phyloP scores from a whole-genome alignment of 140 eudicot species.

The Ambrosia hybrid region DNA sequence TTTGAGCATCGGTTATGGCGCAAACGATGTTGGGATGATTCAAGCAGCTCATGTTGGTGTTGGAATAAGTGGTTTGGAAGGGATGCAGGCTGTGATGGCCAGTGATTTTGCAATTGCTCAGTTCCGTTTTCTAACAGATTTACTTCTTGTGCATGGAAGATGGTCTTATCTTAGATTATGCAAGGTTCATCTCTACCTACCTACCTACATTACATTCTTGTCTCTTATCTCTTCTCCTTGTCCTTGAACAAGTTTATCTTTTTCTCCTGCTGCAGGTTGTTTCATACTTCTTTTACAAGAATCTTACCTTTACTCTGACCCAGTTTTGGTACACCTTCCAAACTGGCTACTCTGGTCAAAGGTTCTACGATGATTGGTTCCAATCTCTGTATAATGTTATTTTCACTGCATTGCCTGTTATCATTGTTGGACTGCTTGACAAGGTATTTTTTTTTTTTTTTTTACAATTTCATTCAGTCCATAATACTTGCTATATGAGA shows the following conservation, averaged over 20 bases:
- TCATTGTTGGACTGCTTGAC: constrained; percentile 85
- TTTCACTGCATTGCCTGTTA: constrained; percentile 92
- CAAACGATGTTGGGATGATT: constrained; percentile 98
- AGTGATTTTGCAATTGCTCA: constrained; percentile 99
- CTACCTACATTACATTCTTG: too few species aligned
- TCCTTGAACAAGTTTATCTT: too few species aligned
- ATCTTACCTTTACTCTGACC: constrained; percentile 86
- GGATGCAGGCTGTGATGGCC: constrained; percentile 99
- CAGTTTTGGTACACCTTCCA: constrained; percentile 96
- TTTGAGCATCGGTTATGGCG: constrained; percentile 96
- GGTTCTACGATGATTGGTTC: constrained; percentile 97
- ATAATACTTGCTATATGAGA: not conserved
- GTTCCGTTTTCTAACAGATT: constrained; percentile 85
- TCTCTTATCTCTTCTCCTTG: too few species aligned
- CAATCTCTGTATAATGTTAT: constrained; percentile 93
- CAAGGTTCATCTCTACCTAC: constrained; percentile 50
- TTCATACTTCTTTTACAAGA: constrained; percentile 93
- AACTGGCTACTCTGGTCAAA: constrained; percentile 96
- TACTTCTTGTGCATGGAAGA: constrained; percentile 97
- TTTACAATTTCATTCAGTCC: too few species aligned
- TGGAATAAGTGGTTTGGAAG: constrained; percentile 96
- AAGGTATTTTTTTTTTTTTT: constrained; percentile 45
- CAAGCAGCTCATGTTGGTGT: constrained; percentile 99
- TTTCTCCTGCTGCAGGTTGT: constrained; percentile 63
- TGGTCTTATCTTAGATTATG: constrained; percentile 97